Percentiles rank a stretch among this genome's conserved stretches.
Evolutionary conservation across 805 yeast species (phyloP).

Genomic region (Candida berthetii): DNA sequence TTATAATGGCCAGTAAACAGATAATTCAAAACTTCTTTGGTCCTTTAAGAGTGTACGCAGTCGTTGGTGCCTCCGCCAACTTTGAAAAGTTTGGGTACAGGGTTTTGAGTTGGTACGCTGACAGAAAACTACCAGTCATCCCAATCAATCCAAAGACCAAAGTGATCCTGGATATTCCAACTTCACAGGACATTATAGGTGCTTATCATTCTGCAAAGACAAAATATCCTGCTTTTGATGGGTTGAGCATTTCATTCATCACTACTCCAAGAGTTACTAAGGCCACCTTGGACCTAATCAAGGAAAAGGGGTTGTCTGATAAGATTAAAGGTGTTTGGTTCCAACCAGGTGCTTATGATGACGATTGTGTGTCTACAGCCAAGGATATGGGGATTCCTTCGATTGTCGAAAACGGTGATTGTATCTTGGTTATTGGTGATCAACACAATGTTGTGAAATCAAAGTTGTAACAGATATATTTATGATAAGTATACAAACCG

Average conservation of each 20-base stretch:
- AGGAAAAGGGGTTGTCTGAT: slow-evolving; percentile 13
- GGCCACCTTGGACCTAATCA: slow-evolving; percentile 33
- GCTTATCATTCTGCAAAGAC: slow-evolving; percentile 17
- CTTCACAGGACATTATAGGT: slow-evolving; percentile 26
- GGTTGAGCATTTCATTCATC: slow-evolving; percentile 57
- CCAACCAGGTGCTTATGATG: slow-evolving; percentile 75
- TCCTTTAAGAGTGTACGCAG: slow-evolving; percentile 48
- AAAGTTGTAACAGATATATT: slow-evolving; percentile 21
- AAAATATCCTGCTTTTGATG: slow-evolving; percentile 27
- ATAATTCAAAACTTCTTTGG: slow-evolving; percentile 40
- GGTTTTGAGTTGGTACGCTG: slow-evolving; percentile 62
- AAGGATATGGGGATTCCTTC: slow-evolving; percentile 24
- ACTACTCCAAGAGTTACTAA: slow-evolving; percentile 68
- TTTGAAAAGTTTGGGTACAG: slow-evolving; percentile 64
- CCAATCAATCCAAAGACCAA: slow-evolving; percentile 59
- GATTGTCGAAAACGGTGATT: slow-evolving; percentile 48
- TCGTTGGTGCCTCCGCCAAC: slow-evolving; percentile 67
- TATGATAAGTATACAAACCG: too few relatives aligned
- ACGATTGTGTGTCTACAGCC: slow-evolving; percentile 37
- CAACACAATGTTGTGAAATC: slow-evolving; percentile 28
- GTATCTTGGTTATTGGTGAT: slow-evolving; percentile 70
- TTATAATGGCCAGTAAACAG: too few relatives aligned
- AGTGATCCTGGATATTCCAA: slow-evolving; percentile 38
- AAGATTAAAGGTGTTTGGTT: slow-evolving; percentile 64
- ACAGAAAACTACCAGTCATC: slow-evolving; percentile 47